phyloP scores from a whole-genome alignment of 2,329 filamentous ascomycete species.

The Hysterium pulicare region DNA sequence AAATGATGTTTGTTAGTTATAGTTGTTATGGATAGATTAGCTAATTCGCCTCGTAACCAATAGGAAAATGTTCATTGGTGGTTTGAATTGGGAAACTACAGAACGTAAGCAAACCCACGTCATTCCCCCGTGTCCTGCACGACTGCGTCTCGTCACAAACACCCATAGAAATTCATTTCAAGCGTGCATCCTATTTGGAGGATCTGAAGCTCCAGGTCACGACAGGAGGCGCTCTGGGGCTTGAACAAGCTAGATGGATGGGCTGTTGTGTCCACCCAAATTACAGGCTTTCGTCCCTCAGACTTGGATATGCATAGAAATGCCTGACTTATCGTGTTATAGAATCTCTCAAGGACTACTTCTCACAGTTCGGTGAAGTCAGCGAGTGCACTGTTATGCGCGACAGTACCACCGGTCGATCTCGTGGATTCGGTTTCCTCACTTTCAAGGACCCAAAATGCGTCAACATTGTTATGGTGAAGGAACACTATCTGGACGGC shows the following conservation, averaged over 20 bases:
- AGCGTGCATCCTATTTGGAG: too few species aligned
- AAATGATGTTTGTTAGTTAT: too few species aligned
- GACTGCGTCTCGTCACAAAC: conserved; percentile 4
- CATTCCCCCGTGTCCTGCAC: not conserved
- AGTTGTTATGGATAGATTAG: too few species aligned
- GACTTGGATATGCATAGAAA: too few species aligned
- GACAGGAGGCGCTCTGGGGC: too few species aligned
- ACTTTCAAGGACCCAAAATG: conserved; percentile 98
- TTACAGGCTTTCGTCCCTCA: too few species aligned
- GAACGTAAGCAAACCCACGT: conserved; percentile 61
- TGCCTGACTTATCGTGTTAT: conserved; percentile 11
- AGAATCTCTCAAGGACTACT: conserved; percentile 97
- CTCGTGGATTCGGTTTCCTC: conserved; percentile 92
- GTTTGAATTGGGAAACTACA: conserved; percentile 98
- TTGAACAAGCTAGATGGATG: too few species aligned
- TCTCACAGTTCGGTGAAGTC: conserved; percentile 96
- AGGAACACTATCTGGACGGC: conserved; percentile 95
- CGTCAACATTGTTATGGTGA: conserved; percentile 99
- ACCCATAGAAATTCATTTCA: too few species aligned
- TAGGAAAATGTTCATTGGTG: conserved; percentile 99
- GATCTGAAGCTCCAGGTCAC: too few species aligned
- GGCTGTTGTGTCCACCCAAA: too few species aligned
- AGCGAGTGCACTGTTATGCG: conserved; percentile 99
- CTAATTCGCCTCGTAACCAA: too few species aligned
- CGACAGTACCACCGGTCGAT: conserved; percentile 88